Evolutionary conservation across 1,139 yeast species (phyloP).

Genomic region (Kodamaea alishanica): DNA sequence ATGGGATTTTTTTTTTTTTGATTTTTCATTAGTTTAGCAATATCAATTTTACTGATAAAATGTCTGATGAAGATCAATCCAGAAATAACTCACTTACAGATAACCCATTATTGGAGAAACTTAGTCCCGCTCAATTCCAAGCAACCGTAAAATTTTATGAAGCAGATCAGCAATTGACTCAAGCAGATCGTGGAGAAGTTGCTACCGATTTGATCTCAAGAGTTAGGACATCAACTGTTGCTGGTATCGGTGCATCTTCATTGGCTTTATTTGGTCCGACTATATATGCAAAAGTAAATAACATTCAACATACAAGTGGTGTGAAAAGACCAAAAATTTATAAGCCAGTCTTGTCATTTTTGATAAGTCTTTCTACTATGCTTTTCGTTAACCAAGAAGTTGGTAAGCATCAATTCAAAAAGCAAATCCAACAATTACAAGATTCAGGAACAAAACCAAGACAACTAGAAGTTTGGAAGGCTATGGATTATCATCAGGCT

Average conservation of each 20-base stretch:
- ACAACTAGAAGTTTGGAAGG: conserved; percentile 34
- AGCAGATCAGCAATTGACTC: conserved; percentile 35
- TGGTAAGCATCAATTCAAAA: conserved; percentile 23
- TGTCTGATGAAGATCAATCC: no score
- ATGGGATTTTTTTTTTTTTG: no score
- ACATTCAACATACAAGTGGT: conserved; percentile 6
- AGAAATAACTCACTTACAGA: conserved; percentile 2
- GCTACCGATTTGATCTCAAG: conserved; percentile 30
- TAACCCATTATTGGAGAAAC: conserved; percentile 28
- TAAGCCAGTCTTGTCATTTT: conserved; percentile 33
- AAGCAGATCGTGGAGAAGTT: conserved; percentile 29
- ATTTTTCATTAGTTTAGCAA: no score
- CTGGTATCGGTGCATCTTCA: conserved; percentile 19
- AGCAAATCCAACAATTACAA: conserved; percentile 16
- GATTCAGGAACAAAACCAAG: conserved; percentile 12
- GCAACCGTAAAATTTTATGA: conserved; percentile 41
- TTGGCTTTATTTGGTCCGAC: conserved; percentile 13
- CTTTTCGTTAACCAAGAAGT: conserved; percentile 24
- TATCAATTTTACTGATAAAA: no score
- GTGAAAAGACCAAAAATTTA: conserved; percentile 18
- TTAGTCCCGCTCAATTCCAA: conserved; percentile 35
- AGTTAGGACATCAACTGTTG: conserved; percentile 24
- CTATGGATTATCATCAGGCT: conserved; percentile 37
- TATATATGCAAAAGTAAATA: conserved; percentile 7
- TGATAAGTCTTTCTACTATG: conserved; percentile 29